A percentile compares a stretch with the other conserved stretches of the same genome.
These are phyloP conservation scores for Chytriomyces sp. DNA, from an alignment of 192 early-diverging fungal species.

Conservation along the genomic window DNA sequence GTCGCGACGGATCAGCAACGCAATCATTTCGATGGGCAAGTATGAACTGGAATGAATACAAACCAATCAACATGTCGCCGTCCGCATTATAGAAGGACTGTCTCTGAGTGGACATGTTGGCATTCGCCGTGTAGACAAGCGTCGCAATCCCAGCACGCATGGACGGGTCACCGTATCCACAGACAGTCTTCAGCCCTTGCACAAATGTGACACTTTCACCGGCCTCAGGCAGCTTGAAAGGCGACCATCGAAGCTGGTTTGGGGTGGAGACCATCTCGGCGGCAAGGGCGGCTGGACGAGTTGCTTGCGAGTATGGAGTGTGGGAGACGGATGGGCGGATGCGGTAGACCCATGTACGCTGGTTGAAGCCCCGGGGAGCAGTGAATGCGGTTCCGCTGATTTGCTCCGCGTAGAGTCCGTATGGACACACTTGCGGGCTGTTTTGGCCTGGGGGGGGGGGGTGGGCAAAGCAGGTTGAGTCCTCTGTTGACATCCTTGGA, in stretches of 20 bases:
- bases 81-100: conserved; percentile 88
- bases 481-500: background rate
- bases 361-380: conserved; percentile 75
- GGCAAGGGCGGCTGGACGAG: background rate
- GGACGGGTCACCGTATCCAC: conserved; percentile 83
- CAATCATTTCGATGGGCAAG: background rate
- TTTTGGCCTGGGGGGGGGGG: conserved; percentile 69
- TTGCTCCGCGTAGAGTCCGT: conserved; percentile 92
- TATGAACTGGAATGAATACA: background rate
- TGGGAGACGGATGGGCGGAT: conserved; percentile 91
- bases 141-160: conserved; percentile 81
- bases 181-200: conserved; percentile 81
- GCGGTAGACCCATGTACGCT: conserved; percentile 91
- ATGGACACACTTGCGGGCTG: conserved; percentile 88
- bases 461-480: too few relatives aligned
- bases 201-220: conserved; percentile 71
- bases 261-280: conserved; percentile 61
- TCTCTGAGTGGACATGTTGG: conserved; percentile 63
- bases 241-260: conserved; percentile 91
- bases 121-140: conserved; percentile 80
- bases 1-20: background rate
- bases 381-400: conserved; percentile 93
- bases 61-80: conserved; percentile 90
- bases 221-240: conserved; percentile 72
- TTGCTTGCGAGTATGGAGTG: conserved; percentile 63